Evolutionary conservation across 768 basidiomycete species (phyloP).

Genomic region (Postia placenta): DNA sequence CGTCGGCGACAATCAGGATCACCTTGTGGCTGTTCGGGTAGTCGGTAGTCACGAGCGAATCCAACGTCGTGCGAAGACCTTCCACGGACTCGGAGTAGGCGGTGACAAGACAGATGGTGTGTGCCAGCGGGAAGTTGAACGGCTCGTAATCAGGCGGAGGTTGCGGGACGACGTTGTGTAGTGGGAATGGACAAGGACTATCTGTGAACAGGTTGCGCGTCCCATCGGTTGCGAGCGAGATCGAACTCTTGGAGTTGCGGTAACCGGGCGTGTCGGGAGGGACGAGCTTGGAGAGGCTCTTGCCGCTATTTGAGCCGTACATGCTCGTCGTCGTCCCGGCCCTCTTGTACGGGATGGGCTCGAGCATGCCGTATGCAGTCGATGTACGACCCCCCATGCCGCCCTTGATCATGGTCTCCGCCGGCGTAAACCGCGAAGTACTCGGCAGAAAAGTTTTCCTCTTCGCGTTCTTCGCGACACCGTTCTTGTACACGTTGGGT

Average conservation of each 20-base stretch:
- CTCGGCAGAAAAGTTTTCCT: conserved; percentile 59
- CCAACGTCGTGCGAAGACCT: conserved; percentile 94
- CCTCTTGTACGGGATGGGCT: conserved; percentile 57
- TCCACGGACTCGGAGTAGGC: conserved; percentile 97
- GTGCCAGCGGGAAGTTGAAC: conserved; percentile 91
- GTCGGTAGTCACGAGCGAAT: conserved; percentile 96
- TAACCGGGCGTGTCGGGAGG: conserved; percentile 70
- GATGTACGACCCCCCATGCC: conserved; percentile 41
- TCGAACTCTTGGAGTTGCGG: conserved; percentile 75
- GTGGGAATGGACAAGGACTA: conserved; percentile 87
- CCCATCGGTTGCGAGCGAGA: conserved; percentile 56
- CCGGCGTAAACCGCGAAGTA: conserved; percentile 68
- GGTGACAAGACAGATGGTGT: conserved; percentile 94
- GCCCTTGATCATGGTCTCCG: conserved; percentile 54
- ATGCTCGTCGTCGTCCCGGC: conserved; percentile 31
- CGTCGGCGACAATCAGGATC: conserved; percentile 93
- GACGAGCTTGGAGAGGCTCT: conserved; percentile 44
- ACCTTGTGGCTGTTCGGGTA: conserved; percentile 98
- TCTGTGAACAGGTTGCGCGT: conserved; percentile 48
- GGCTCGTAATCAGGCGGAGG: conserved; percentile 89
- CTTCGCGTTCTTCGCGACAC: conserved; percentile 49
- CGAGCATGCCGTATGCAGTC: conserved; percentile 63
- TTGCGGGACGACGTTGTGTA: conserved; percentile 86
- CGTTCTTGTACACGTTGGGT: conserved; percentile 79
- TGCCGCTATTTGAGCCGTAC: conserved; percentile 25